A percentile compares a stretch with the other conserved stretches of the same genome.
These are phyloP conservation scores for Apiotrichum siamense DNA, from an alignment of 1,284 basidiomycete genomes.

Conservation along the genomic window DNA sequence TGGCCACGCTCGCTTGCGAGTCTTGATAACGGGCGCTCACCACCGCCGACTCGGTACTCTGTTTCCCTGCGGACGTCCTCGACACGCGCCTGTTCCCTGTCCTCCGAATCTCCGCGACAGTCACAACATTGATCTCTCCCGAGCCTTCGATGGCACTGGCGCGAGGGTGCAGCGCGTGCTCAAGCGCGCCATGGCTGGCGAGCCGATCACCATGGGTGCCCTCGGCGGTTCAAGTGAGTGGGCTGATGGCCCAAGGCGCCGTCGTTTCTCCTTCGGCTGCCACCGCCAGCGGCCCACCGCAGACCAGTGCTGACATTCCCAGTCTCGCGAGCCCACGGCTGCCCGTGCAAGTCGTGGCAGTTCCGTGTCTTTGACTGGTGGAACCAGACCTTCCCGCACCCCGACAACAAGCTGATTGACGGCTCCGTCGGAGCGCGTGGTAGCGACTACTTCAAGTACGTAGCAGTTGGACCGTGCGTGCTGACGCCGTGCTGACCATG, in stretches of 20 bases:
- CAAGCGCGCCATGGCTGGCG: no score
- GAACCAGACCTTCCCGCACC: neutral
- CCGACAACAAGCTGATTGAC: neutral
- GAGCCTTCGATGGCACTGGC: neutral
- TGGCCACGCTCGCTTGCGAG: no score
- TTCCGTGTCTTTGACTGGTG: neutral
- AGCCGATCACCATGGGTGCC: no score
- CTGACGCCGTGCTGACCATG: neutral
- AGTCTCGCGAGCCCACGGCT: constrained; percentile 3
- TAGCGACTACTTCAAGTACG: constrained; percentile 5
- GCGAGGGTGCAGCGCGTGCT: no score
- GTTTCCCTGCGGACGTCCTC: no score
- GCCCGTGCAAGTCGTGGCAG: neutral
- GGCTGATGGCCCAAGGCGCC: no score
- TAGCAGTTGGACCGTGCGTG: neutral
- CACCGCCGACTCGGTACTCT: no score
- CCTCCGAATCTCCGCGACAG: no score
- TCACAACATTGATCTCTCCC: constrained; percentile 1
- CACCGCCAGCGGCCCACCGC: neutral
- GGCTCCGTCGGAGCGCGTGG: constrained; percentile 1
- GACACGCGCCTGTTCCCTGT: no score
- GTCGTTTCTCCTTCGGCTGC: no score
- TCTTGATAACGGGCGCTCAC: no score
- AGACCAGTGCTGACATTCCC: neutral
- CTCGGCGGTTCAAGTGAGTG: neutral